Evolutionary conservation across 305 asterid species (phyloP), one percentile per base, ranked within the genome.

Genomic region (Rubia tinctorum): DNA sequence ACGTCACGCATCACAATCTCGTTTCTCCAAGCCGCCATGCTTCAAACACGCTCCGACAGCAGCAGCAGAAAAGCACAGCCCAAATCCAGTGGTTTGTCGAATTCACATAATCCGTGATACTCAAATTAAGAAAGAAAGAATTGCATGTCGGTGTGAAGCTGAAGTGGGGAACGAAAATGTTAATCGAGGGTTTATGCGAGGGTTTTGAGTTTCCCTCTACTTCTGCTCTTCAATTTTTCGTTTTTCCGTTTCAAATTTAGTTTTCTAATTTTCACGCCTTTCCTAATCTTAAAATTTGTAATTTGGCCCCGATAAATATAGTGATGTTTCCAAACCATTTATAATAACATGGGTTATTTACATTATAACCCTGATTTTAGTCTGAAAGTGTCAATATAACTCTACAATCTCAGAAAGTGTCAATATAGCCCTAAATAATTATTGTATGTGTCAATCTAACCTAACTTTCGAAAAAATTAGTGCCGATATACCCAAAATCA

Each of bases 1-100:
- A 95, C 96, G 78, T 95, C 98, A 69, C 97, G 97, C 89, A 92
- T 83, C 78, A 92, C 95, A 43, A 95, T 81, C 74, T 92, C 98
- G 74, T 82, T 86, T 65, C 89, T 89, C 92, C 91, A 80, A 66
- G 84, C 79, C 82, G 84, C 78, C 82, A 80, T 91, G 85, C 73
- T 76, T 22, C 40, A 5, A 7, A 12, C 27, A 37, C 62, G 23
- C 27, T 25, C 20, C 53, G 15, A 62, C 7, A 62, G 15, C 64
- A 61, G 66, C 30, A 27, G 42, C 12, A 25, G 18, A 62, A 65
- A 65, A 37, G 12, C 42, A 43, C 43, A 39, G 49, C 55, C 43
- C 71, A 40, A 51, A 3, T 37, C 55, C n/a, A 40, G 5, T 40
- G 37, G 55, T 20, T 62, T 42, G 18, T 17, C 55, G n/a, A 51